phyloP scores from a whole-genome alignment of 768 basidiomycete genomes.

The Termitomyces sp. region DNA sequence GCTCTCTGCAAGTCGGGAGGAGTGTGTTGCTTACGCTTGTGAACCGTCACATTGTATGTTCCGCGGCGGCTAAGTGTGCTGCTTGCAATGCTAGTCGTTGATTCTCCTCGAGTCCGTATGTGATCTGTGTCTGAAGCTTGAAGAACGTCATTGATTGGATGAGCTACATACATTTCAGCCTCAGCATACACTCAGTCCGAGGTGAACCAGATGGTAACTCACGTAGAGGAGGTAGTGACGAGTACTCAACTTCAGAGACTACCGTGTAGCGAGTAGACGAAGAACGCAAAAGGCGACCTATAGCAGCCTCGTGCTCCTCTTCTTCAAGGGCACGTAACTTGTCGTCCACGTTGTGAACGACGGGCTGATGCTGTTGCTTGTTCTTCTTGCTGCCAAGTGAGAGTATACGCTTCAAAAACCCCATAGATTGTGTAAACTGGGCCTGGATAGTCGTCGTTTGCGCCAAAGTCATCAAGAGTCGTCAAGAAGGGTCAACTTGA shows the following conservation, averaged over 20 bases:
- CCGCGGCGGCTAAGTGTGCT: conserved; percentile 46
- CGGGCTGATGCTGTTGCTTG: conserved; percentile 32
- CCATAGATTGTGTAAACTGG: conserved; percentile 38
- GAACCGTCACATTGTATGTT: conserved; percentile 74
- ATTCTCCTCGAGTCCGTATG: conserved; percentile 43
- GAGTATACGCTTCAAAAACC: conserved; percentile 67
- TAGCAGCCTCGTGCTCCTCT: conserved; percentile 48
- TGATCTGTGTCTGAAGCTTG: conserved; percentile 40
- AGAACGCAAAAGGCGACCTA: conserved; percentile 61
- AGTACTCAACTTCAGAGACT: conserved; percentile 52
- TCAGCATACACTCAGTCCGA: not conserved
- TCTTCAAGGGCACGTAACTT: conserved; percentile 30
- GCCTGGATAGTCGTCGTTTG: conserved; percentile 14
- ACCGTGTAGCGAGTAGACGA: conserved; percentile 66
- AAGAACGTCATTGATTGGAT: conserved; percentile 62
- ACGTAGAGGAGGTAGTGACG: conserved; percentile 68
- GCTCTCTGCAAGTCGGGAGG: conserved; percentile 66
- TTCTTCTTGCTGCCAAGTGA: conserved; percentile 65
- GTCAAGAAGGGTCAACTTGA: conserved; percentile 24
- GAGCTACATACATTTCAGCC: conserved; percentile 35
- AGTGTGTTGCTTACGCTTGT: conserved; percentile 54
- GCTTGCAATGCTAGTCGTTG: conserved; percentile 52
- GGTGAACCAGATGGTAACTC: conserved; percentile 26
- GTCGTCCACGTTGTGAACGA: conserved; percentile 22
- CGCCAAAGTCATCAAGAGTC: conserved; percentile 14